These are phyloP conservation scores for Afroboletus lepidellus DNA, from an alignment of 1,284 basidiomycete genomes.

Conservation along the genomic window DNA sequence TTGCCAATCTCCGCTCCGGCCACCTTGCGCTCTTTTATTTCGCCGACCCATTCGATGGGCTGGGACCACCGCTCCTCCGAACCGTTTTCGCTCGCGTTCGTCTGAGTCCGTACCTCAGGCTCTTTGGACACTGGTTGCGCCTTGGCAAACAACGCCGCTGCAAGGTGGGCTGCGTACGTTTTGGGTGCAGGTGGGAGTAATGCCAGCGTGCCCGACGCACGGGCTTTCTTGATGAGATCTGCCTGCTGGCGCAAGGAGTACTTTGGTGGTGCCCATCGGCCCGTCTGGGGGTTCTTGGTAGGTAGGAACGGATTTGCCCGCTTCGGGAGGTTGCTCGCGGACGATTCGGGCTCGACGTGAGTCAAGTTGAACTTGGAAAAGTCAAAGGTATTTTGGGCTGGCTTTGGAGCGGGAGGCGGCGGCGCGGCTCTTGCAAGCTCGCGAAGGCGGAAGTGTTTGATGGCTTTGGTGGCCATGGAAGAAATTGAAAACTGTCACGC, in stretches of 20 bases:
- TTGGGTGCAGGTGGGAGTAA: slow-evolving; percentile 69
- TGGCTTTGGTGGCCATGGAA: slow-evolving; percentile 35
- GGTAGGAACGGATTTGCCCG: slow-evolving; percentile 67
- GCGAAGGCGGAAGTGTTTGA: slow-evolving; percentile 46
- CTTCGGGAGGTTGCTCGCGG: slow-evolving; percentile 17
- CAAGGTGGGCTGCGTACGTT: slow-evolving; percentile 25
- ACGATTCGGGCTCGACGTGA: slow-evolving; percentile 3
- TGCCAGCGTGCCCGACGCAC: slow-evolving; percentile 48
- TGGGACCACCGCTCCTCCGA: slow-evolving; percentile 35
- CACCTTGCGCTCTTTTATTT: slow-evolving; percentile 46
- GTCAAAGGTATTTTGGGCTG: slow-evolving; percentile 24
- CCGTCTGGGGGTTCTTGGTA: slow-evolving; percentile 54
- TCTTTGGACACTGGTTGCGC: slow-evolving; percentile 17
- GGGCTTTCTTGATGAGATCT: slow-evolving; percentile 72
- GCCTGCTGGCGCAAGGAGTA: slow-evolving; percentile 74
- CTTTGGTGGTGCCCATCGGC: slow-evolving; percentile 64
- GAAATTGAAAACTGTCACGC: neutral
- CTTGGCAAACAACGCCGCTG: slow-evolving; percentile 20
- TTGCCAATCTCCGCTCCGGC: slow-evolving; percentile 55
- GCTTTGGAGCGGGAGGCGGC: slow-evolving; percentile 35
- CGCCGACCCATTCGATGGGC: slow-evolving; percentile 57
- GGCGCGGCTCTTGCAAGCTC: slow-evolving; percentile 41
- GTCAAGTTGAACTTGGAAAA: slow-evolving; percentile 21
- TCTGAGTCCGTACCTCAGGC: neutral
- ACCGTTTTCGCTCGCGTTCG: slow-evolving; percentile 8